These are phyloP conservation scores for Saturnispora sekii DNA, from an alignment of 805 yeast species.

Conservation along the genomic window DNA sequence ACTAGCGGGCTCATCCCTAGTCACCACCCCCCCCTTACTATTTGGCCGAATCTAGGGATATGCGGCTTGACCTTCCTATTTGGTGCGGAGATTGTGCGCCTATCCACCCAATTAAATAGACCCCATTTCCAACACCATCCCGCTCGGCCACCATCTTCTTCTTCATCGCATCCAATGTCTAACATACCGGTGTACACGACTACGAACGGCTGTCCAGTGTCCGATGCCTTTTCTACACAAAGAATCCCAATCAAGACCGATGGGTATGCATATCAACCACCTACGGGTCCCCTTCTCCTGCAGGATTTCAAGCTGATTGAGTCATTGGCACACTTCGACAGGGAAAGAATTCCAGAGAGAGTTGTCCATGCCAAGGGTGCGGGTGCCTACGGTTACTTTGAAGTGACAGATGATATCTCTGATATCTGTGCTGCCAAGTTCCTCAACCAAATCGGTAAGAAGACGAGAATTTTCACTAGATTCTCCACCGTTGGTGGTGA, in stretches of 20 bases:
- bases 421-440: conserved; percentile 64
- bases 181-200: conserved; percentile 56
- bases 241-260: conserved; percentile 49
- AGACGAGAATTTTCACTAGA: conserved; percentile 62
- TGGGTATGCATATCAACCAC: conserved; percentile 24
- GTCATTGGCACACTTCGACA: conserved; percentile 75
- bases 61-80: background rate
- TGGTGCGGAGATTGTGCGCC: background rate
- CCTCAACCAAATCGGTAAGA: conserved; percentile 67
- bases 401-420: conserved; percentile 76
- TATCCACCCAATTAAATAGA: background rate
- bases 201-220: conserved; percentile 67
- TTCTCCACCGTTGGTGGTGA: conserved; percentile 89
- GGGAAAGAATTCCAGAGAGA: conserved; percentile 87
- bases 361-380: conserved; percentile 93
- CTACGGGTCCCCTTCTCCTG: conserved; percentile 61
- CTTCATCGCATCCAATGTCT: conserved; percentile 17
- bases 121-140: background rate
- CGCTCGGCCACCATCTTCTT: background rate
- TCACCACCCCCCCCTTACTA: no score
- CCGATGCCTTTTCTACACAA: conserved; percentile 69
- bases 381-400: conserved; percentile 83
- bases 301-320: conserved; percentile 80
- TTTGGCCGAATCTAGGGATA: no score
- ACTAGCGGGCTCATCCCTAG: no score